These are phyloP conservation scores for Jamesozyma piceae DNA, from an alignment of 805 yeast genomes.

Conservation along the genomic window DNA sequence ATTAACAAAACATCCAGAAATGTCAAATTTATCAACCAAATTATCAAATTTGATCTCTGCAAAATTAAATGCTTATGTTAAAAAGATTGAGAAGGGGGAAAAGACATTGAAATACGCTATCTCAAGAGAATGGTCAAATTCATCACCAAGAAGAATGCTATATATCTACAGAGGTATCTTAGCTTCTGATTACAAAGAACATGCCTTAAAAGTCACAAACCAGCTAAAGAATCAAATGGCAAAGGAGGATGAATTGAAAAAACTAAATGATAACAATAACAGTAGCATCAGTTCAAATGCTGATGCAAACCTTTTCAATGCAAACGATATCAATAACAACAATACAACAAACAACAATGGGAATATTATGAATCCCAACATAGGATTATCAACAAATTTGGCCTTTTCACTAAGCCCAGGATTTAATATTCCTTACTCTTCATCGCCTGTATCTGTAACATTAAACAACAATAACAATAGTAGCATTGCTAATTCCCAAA, in stretches of 20 bases:
- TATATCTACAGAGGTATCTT: conserved; percentile 74
- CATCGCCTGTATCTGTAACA: conserved; percentile 75
- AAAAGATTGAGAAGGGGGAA: conserved; percentile 78
- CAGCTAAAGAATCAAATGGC: conserved; percentile 20
- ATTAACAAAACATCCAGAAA: conserved; percentile 68
- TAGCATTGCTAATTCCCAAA: neutral
- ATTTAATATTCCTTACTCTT: conserved; percentile 52
- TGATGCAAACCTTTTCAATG: too few species aligned
- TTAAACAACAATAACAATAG: conserved; percentile 13
- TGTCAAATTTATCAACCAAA: conserved; percentile 72
- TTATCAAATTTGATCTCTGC: conserved; percentile 77
- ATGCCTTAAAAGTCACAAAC: conserved; percentile 48
- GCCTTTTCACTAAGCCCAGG: conserved; percentile 24
- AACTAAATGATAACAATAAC: neutral
- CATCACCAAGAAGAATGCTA: conserved; percentile 82
- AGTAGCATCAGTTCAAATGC: too few species aligned
- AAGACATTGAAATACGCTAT: conserved; percentile 60
- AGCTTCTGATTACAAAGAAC: conserved; percentile 64
- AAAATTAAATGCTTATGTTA: conserved; percentile 74
- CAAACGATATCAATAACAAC: neutral
- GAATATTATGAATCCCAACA: neutral
- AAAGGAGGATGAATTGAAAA: neutral
- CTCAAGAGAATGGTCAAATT: conserved; percentile 86
- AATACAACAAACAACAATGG: neutral
- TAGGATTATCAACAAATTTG: conserved; percentile 5